These are phyloP conservation scores for Psilocybe azurescens DNA, from an alignment of 768 basidiomycete genomes.

Conservation along the genomic window DNA sequence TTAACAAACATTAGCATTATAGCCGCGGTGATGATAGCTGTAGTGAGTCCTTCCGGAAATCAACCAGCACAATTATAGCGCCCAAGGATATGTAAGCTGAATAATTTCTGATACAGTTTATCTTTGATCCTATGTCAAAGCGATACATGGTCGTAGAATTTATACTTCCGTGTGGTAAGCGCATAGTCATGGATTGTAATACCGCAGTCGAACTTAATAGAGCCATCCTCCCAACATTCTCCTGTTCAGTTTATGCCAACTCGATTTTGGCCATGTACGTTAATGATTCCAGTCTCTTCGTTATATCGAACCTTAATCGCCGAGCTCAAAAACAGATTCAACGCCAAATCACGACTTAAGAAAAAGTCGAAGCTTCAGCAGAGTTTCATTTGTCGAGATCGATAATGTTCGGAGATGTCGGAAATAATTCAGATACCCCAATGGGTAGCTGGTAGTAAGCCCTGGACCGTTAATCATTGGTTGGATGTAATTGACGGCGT, in stretches of 20 bases:
- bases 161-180: constrained; percentile 14
- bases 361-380: neutral
- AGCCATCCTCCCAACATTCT: neutral
- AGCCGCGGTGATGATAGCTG: neutral
- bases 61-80: neutral
- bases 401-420: neutral
- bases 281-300: neutral
- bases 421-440: neutral
- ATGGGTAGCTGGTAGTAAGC: too few species aligned
- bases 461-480: too few species aligned
- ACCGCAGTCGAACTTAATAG: too few species aligned
- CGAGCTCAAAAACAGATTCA: neutral
- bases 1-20: neutral
- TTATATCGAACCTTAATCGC: too few species aligned
- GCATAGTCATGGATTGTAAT: too few species aligned
- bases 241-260: constrained; percentile 17
- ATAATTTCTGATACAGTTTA: neutral
- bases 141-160: constrained; percentile 19
- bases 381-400: neutral
- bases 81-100: neutral
- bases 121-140: neutral
- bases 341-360: constrained; percentile 2
- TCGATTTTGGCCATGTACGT: constrained; percentile 20
- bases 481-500: too few species aligned
- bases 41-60: neutral